Evolutionary conservation across 352 stramenopile genomes (phyloP).

Genomic region (Globisporangium emineosum): DNA sequence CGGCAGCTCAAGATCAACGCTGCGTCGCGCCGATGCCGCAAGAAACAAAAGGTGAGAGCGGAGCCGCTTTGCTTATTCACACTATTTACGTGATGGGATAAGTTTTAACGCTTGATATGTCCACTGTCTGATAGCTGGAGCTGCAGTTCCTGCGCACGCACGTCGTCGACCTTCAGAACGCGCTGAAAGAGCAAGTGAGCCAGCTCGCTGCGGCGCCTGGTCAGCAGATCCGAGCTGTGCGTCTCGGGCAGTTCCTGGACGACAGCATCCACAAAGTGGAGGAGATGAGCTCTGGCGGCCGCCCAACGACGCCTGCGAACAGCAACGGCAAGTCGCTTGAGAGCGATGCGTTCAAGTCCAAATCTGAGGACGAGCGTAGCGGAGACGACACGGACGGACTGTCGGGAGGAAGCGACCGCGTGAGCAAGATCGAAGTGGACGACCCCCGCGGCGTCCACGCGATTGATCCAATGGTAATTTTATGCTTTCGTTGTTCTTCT

Average conservation of each 20-base stretch:
- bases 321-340: slow-evolving; percentile 31
- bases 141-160: slow-evolving; percentile 82
- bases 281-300: slow-evolving; percentile 67
- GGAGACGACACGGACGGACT: slow-evolving; percentile 43
- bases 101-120: not conserved
- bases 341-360: slow-evolving; percentile 23
- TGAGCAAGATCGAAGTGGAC: slow-evolving; percentile 63
- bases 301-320: slow-evolving; percentile 24
- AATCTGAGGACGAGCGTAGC: slow-evolving; percentile 30
- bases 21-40: slow-evolving; percentile 72
- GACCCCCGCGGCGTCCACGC: slow-evolving; percentile 42
- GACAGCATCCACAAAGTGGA: slow-evolving; percentile 72
- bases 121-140: slow-evolving; percentile 34
- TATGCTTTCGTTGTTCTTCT: not conserved
- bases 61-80: not conserved
- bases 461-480: slow-evolving; percentile 37
- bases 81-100: too few species aligned
- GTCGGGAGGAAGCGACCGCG: slow-evolving; percentile 29
- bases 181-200: slow-evolving; percentile 63
- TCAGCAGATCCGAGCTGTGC: slow-evolving; percentile 43
- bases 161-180: slow-evolving; percentile 74
- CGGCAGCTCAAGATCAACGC: slow-evolving; percentile 88
- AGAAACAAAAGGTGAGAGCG: slow-evolving; percentile 69
- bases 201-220: slow-evolving; percentile 35
- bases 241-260: slow-evolving; percentile 60